Evolutionary conservation across 768 basidiomycete genomes (phyloP).

Genomic region (Steccherinum ochraceum): DNA sequence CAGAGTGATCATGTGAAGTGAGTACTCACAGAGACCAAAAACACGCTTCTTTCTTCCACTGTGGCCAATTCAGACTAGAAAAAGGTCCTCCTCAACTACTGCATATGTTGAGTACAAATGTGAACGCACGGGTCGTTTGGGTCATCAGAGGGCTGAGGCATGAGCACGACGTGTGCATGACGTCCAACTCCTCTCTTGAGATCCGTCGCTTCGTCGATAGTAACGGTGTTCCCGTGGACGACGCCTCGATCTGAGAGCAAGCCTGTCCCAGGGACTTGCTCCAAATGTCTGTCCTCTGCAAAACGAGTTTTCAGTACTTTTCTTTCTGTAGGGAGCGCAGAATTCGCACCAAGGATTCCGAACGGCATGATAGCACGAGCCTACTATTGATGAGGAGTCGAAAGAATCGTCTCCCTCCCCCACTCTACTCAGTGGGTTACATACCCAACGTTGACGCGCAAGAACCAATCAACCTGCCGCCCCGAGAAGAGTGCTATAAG

Average conservation of each 20-base stretch:
- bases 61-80: constrained; percentile 32
- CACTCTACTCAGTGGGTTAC: too few species aligned
- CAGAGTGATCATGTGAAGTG: background rate
- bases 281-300: constrained; percentile 31
- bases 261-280: constrained; percentile 34
- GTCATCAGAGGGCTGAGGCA: constrained; percentile 40
- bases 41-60: constrained; percentile 40
- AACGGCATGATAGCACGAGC: constrained; percentile 26
- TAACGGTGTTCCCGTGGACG: constrained; percentile 29
- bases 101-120: background rate
- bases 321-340: background rate
- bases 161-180: constrained; percentile 32
- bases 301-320: background rate
- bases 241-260: constrained; percentile 33
- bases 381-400: background rate
- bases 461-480: too few species aligned
- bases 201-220: constrained; percentile 25
- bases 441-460: too few species aligned
- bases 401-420: too few species aligned
- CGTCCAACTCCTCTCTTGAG: constrained; percentile 33
- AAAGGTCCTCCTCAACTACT: background rate
- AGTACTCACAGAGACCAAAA: constrained; percentile 38
- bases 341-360: constrained; percentile 30
- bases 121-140: constrained; percentile 36
- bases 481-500: too few species aligned